Evolutionary conservation across 2,329 filamentous ascomycete genomes (phyloP).

Genomic region (Diaporthe sp.): DNA sequence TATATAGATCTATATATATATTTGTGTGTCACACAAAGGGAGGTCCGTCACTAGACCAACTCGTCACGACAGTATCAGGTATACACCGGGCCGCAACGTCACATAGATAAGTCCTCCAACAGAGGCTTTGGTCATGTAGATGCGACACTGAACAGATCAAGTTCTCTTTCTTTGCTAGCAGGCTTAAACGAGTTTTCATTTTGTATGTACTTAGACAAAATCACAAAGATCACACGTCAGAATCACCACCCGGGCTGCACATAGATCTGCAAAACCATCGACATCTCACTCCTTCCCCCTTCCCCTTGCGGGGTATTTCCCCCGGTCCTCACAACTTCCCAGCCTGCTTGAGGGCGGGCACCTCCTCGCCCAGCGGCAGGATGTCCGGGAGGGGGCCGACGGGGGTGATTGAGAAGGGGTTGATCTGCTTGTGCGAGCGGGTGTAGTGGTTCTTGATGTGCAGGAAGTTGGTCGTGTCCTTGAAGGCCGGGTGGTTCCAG

Average conservation of each 20-base stretch:
- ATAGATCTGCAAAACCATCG: neutral
- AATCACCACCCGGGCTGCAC: neutral
- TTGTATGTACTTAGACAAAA: neutral
- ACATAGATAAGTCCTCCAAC: too few relatives aligned
- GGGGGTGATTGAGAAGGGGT: conserved; percentile 82
- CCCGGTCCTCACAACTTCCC: conserved; percentile 26
- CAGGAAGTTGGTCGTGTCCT: conserved; percentile 88
- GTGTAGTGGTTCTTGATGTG: conserved; percentile 90
- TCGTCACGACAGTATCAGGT: neutral
- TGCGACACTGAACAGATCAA: neutral
- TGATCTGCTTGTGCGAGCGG: conserved; percentile 75
- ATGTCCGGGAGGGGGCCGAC: conserved; percentile 89
- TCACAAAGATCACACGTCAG: neutral
- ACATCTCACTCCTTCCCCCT: neutral
- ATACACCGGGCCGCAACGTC: neutral
- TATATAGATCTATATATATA: too few relatives aligned
- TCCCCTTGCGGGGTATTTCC: neutral
- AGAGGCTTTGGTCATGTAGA: too few relatives aligned
- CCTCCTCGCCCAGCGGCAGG: conserved; percentile 82
- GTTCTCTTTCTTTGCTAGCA: neutral
- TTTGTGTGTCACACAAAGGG: rapidly evolving
- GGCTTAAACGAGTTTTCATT: neutral
- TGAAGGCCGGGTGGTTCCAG: conserved; percentile 85
- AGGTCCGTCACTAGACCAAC: neutral
- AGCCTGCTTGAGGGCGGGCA: conserved; percentile 65